Evolutionary conservation across 2,329 filamentous ascomycete genomes (phyloP).

Genomic region (Bipolaris gigantea): DNA sequence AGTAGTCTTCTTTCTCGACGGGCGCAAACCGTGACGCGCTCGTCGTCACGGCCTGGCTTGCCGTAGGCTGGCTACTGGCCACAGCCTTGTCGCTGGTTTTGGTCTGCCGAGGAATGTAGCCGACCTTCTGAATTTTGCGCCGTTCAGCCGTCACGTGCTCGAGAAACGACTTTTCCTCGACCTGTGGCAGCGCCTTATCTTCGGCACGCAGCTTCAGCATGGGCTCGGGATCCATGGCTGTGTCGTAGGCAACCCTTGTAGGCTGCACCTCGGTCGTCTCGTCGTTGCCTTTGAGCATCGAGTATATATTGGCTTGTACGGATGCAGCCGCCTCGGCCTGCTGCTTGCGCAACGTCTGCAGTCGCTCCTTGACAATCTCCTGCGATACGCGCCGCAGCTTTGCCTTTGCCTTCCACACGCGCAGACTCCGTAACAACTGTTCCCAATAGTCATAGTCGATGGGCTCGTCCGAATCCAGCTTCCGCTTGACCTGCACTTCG

Average conservation of each 20-base stretch:
- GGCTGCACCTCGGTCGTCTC: conserved; percentile 3
- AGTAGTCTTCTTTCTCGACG: conserved; percentile 75
- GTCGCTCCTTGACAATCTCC: conserved; percentile 70
- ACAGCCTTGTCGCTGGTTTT: conserved; percentile 32
- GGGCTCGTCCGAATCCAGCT: conserved; percentile 83
- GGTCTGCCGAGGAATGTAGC: conserved; percentile 66
- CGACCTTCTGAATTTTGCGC: conserved; percentile 63
- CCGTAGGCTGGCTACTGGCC: conserved; percentile 35
- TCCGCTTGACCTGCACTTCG: conserved; percentile 82
- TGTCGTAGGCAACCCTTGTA: conserved; percentile 38
- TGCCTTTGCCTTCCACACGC: conserved; percentile 90
- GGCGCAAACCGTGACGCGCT: conserved; percentile 70
- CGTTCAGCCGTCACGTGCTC: conserved; percentile 60
- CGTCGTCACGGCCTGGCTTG: conserved; percentile 51
- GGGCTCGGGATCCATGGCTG: conserved; percentile 64
- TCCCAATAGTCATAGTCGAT: conserved; percentile 99
- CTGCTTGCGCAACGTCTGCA: conserved; percentile 66
- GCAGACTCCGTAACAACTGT: conserved; percentile 79
- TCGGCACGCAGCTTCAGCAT: conserved; percentile 64
- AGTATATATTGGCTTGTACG: conserved; percentile 57
- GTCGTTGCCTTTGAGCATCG: conserved; percentile 40
- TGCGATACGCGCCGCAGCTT: conserved; percentile 78
- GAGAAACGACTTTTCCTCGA: conserved; percentile 63
- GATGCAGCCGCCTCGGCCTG: conserved; percentile 68
- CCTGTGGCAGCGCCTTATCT: conserved; percentile 62